Conservation (phyloP, 1,284 basidiomycete genomes). For the Marasmius oreades region DNA sequence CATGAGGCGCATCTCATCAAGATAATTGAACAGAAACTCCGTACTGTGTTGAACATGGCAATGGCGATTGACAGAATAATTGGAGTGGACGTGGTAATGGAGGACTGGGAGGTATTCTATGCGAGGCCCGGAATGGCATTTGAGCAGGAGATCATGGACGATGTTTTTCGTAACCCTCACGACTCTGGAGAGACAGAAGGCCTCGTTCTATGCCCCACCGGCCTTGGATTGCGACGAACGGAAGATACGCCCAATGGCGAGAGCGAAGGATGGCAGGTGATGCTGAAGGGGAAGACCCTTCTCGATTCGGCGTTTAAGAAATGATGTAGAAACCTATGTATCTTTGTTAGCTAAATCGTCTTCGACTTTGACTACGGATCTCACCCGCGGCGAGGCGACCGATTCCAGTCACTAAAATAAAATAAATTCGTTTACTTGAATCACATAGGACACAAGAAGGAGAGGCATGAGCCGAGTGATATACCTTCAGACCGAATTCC, state of each 20-base stretch:
- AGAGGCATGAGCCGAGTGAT: too few species aligned
- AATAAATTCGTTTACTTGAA: too few species aligned
- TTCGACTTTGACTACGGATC: too few species aligned
- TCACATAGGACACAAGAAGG: too few species aligned
- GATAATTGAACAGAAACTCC: neutral
- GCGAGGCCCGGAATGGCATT: neutral
- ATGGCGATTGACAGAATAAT: constrained; percentile 6
- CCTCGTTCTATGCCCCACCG: neutral
- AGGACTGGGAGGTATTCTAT: neutral
- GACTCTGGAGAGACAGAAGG: neutral
- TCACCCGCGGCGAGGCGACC: too few species aligned
- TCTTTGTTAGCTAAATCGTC: too few species aligned
- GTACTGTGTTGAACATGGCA: neutral
- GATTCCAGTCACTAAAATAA: too few species aligned
- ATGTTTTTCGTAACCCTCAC: neutral
- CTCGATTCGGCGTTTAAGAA: constrained; percentile 1
- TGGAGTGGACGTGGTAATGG: neutral
- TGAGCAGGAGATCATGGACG: neutral
- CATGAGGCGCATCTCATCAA: neutral
- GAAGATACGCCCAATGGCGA: neutral
- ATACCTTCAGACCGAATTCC: too few species aligned
- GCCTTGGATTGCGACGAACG: neutral
- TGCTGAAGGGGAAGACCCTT: constrained; percentile 7
- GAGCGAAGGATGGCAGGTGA: neutral
- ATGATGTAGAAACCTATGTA: neutral